Conservation (phyloP, 2,329 filamentous ascomycete species). For the Scedosporium boydii region DNA sequence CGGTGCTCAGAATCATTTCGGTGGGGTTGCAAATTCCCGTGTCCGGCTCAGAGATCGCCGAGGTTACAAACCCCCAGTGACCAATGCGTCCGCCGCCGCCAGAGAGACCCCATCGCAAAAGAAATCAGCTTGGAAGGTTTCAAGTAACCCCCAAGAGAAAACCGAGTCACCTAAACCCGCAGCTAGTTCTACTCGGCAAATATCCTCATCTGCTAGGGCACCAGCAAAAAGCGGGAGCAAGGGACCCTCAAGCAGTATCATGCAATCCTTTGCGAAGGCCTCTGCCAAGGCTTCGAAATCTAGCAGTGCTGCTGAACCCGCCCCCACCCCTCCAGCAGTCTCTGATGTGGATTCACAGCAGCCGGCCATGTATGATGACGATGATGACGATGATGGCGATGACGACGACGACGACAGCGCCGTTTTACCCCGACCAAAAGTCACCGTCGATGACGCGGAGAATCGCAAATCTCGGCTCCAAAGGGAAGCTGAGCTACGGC, state of each 20-base stretch:
- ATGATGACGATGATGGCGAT: constrained; percentile 28
- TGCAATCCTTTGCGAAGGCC: constrained; percentile 69
- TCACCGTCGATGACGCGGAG: constrained; percentile 15
- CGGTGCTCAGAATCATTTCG: not conserved
- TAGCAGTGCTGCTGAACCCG: constrained; percentile 28
- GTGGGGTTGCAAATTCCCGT: not conserved
- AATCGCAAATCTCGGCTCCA: constrained; percentile 21
- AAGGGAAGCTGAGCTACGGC: constrained; percentile 27
- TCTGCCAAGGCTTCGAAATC: constrained; percentile 32
- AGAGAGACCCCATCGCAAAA: not conserved
- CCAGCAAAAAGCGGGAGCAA: constrained; percentile 44
- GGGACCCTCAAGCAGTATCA: constrained; percentile 53
- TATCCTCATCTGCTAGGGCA: constrained; percentile 7
- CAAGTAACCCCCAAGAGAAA: not conserved
- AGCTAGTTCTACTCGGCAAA: constrained; percentile 12
- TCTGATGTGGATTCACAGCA: constrained; percentile 16
- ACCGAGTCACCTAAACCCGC: constrained; percentile 10
- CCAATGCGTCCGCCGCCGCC: not conserved
- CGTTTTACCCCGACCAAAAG: constrained; percentile 16
- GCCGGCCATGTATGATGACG: constrained; percentile 22
- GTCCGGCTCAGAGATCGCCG: not conserved
- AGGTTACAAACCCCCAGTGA: constrained; percentile 22
- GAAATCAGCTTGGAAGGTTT: not conserved
- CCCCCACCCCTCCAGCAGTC: constrained; percentile 1
- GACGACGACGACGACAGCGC: constrained; percentile 13